These are phyloP conservation scores for Cyamopsis tetragonoloba DNA, from an alignment of 306 rosid genomes.

Conservation along the genomic window DNA sequence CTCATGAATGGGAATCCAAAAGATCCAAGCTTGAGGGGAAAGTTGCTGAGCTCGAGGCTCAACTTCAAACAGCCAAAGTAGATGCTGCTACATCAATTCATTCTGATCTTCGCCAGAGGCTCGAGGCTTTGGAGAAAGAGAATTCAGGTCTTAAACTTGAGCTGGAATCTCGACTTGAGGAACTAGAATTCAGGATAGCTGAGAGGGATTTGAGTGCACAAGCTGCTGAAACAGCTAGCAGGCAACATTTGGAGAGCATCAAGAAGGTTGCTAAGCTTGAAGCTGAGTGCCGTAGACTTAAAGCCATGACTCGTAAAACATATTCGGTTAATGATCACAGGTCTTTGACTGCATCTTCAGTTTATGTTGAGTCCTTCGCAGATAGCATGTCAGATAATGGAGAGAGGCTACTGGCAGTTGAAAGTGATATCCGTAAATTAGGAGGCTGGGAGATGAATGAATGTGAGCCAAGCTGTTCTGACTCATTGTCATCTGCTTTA, in stretches of 20 bases:
- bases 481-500: constrained; percentile 37
- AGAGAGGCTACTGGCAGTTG: constrained; percentile 45
- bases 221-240: constrained; percentile 80
- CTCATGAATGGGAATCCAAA: constrained; percentile 52
- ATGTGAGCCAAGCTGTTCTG: constrained; percentile 36
- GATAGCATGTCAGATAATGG: constrained; percentile 62
- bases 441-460: constrained; percentile 37
- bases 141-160: constrained; percentile 49
- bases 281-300: constrained; percentile 70
- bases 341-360: constrained; percentile 43
- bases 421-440: constrained; percentile 32
- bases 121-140: constrained; percentile 51
- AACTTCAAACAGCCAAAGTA: constrained; percentile 56
- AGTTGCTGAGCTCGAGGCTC: constrained; percentile 49
- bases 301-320: constrained; percentile 45
- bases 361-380: constrained; percentile 45
- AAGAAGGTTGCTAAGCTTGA: constrained; percentile 75
- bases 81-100: constrained; percentile 41
- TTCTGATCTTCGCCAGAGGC: constrained; percentile 40
- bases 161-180: constrained; percentile 55
- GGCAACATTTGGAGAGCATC: constrained; percentile 61
- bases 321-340: constrained; percentile 33
- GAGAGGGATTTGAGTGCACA: constrained; percentile 72
- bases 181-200: constrained; percentile 47
- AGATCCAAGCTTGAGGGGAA: constrained; percentile 55